Evolutionary conservation across 768 basidiomycete genomes (phyloP).

Genomic region (Coprinopsis cinerea): DNA sequence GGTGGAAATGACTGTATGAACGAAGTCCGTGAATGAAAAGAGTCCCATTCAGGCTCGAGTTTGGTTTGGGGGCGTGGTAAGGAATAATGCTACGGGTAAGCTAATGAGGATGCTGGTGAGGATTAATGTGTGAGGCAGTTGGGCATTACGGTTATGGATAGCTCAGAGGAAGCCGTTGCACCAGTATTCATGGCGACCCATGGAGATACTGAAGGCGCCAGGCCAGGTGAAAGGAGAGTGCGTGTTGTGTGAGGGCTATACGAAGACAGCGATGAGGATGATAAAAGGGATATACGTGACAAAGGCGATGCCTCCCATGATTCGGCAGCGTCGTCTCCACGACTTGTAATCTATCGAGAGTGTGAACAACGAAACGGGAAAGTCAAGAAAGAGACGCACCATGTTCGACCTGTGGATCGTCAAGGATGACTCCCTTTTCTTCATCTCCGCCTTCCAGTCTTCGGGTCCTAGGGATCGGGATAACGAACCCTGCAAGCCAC

Average conservation of each 20-base stretch:
- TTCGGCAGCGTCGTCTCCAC: slow-evolving; percentile 72
- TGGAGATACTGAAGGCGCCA: not conserved
- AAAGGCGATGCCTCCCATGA: slow-evolving; percentile 62
- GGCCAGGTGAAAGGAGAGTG: not conserved
- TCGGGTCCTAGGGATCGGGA: slow-evolving; percentile 56
- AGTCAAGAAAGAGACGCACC: slow-evolving; percentile 38
- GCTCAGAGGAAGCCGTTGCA: not conserved
- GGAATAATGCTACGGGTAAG: too few relatives aligned
- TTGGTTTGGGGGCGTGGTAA: slow-evolving; percentile 1
- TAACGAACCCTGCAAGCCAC: slow-evolving; percentile 46
- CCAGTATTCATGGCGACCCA: not conserved
- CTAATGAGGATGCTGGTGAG: not conserved
- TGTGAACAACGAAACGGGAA: not conserved
- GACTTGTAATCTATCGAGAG: slow-evolving; percentile 52
- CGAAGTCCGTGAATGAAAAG: slow-evolving; percentile 5
- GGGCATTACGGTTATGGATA: slow-evolving; percentile 7
- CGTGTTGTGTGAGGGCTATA: slow-evolving; percentile 36
- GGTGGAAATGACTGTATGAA: slow-evolving; percentile 2
- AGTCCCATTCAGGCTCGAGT: slow-evolving; percentile 1
- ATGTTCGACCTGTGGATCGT: slow-evolving; percentile 76
- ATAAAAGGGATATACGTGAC: slow-evolving; percentile 79
- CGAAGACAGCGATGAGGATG: slow-evolving; percentile 64
- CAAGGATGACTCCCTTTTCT: slow-evolving; percentile 68
- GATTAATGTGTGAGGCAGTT: not conserved
- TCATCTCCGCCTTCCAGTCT: slow-evolving; percentile 46